Conservation (phyloP, 2,329 filamentous ascomycete species). For the Setomelanomma holmii region DNA sequence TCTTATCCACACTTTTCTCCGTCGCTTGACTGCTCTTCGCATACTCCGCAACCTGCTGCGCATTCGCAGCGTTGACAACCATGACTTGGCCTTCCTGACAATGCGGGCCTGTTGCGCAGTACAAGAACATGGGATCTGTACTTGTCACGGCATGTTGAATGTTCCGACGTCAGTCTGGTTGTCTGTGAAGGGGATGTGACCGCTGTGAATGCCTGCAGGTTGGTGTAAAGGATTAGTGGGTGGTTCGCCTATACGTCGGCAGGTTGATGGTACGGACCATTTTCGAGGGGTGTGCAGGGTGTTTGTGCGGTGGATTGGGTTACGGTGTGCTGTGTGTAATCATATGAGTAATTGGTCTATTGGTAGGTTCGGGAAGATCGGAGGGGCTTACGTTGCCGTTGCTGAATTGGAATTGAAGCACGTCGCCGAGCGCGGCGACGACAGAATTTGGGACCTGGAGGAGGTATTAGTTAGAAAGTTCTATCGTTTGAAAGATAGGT, state of each 20-base stretch:
- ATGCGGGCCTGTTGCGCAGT: conserved; percentile 41
- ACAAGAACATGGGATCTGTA: conserved; percentile 40
- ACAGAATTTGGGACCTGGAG: conserved; percentile 38
- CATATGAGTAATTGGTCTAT: too few species aligned
- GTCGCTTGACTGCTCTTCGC: conserved; percentile 33
- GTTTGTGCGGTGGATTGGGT: conserved; percentile 34
- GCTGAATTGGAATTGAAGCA: conserved; percentile 41
- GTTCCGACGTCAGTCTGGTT: conserved; percentile 39
- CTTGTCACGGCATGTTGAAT: conserved; percentile 41
- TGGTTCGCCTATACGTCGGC: too few species aligned
- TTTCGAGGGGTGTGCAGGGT: conserved; percentile 35
- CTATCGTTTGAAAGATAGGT: too few species aligned
- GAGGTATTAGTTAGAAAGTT: too few species aligned
- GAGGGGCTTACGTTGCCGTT: too few species aligned
- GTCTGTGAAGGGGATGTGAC: conserved; percentile 39
- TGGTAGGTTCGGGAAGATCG: too few species aligned
- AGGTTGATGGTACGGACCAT: too few species aligned
- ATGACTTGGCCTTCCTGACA: conserved; percentile 40
- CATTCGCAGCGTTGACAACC: conserved; percentile 32
- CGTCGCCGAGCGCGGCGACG: conserved; percentile 35
- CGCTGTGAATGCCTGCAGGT: conserved; percentile 39
- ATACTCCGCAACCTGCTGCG: conserved; percentile 36
- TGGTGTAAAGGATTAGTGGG: too few species aligned
- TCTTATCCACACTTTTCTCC: conserved; percentile 29
- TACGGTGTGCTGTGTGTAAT: too few species aligned